Base-by-base conservation (phyloP, 2,329 filamentous ascomycete genomes). In the Claviceps quebecensis region DNA sequence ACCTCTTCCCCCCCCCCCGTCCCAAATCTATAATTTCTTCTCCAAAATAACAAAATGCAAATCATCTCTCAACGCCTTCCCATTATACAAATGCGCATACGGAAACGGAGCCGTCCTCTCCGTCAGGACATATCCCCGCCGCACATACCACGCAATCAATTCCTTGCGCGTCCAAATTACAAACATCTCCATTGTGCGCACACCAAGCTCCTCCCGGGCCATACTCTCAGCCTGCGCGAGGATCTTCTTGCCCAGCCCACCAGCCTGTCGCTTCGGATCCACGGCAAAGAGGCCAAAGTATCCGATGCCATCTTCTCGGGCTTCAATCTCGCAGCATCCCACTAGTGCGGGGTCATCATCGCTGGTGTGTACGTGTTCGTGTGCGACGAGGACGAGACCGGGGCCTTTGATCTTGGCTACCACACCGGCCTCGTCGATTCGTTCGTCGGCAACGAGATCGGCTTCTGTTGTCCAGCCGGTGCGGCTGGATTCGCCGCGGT, bases 251-350 rank as follows among this genome's bases (percentile, higher is more conserved):
- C 73, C 73, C 45, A 76, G 57, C 0, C 73, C 73, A 14, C 68
- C 67, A 4, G 65, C 67, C 59, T 75, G 72, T 29, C 61, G 55
- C 4, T 51, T 51, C 2, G 70, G 69, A 39, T 71, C 66, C 0
- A 76, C 72, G 41, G 73, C 73, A 19, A 76, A 73, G 38, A 75
- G 64, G 48, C 71, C 72, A 49, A 76, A 73, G 59, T 73, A 71
- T 17, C 65, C 67, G 38, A 63, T 53, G 37, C 54, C 59, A 29
- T 55, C 54, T 26, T 55, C 53, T 17, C 58, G 61, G 36, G 58
- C 59, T 26, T 64, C 53, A 3, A 75, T 52, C 52, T 74, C 72
- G 58, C 70, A 74, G 64, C 72, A 75, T n/a, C 65, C 66, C 2
- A 70, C 60, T 2, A 72, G 61, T 0, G 48, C 40, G 41, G 56